Evolutionary conservation across 106 monocot species (phyloP), one percentile per base, ranked within the genome.

Genomic region (Posidonia australis): DNA sequence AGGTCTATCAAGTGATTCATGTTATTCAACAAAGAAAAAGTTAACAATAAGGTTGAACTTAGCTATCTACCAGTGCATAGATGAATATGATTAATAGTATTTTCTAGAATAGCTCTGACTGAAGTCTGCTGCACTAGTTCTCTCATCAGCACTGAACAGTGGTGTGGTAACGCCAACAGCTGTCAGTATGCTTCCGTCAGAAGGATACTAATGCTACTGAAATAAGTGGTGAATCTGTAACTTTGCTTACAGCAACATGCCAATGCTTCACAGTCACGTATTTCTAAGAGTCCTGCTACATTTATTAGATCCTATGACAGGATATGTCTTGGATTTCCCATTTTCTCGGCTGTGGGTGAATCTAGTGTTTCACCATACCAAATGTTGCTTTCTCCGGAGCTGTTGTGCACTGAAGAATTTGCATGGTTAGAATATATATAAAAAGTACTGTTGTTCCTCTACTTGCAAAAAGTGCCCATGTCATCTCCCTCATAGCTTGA

Each of bases 401-500:
- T 70, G 26, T 63, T 45, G 28, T 65, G 58, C 36, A 27, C 12
- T n/a, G 75, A 62, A 16, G 74, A 46, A 67, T 57, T 44, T 65
- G 71, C 54, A 36, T 45, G 54, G 20, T 72, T 68, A 41, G 78
- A 83, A 43, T 79, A 83, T 56, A 83, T 78, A 59, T 83, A 83
- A 58, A 72, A 79, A 60, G 78, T 83, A 46, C 45, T 79, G 72
- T 74, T 79, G 49, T 55, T 78, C 36, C 71, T 71, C 72, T 75
- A 65, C 83, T 83, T 65, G 83, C 71, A 69, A 83, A 83, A 51
- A 83, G 74, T 31, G 78, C 83, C 79, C 79, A 83, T 55, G 83
- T 83, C 69, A 83, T 66, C 52, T 83, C 60, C 65, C 48, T 79
- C 83, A 83, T 83, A 36, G 60, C 72, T 56, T 75, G 68, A 54